These are phyloP conservation scores for Sporothrix globosa DNA, from an alignment of 2,329 filamentous ascomycete species.

Conservation along the genomic window DNA sequence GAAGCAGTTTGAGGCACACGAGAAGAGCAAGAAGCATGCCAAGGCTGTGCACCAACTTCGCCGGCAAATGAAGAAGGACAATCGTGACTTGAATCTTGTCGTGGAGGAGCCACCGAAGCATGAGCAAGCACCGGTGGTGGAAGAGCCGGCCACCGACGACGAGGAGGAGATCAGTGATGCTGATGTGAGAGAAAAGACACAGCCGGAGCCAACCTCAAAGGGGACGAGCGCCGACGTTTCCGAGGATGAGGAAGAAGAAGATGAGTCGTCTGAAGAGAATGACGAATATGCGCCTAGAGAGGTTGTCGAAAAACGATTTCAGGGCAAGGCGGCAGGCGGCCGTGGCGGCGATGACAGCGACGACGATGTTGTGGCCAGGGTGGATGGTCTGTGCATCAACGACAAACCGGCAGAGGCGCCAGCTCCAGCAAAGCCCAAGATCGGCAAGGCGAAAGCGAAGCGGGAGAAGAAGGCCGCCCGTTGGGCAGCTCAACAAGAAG, in stretches of 20 bases:
- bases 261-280: constrained; percentile 32
- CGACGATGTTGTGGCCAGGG: constrained; percentile 64
- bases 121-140: constrained; percentile 4
- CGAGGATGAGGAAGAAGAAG: constrained; percentile 35
- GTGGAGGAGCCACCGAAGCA: constrained; percentile 1
- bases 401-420: constrained; percentile 50
- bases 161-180: constrained; percentile 1
- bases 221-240: not conserved
- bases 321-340: not conserved
- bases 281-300: constrained; percentile 56
- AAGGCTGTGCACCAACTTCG: constrained; percentile 82
- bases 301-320: constrained; percentile 49
- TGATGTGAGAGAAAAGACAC: constrained; percentile 18
- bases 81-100: constrained; percentile 60
- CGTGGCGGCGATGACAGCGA: not conserved
- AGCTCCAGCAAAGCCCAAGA: constrained; percentile 56
- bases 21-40: constrained; percentile 93
- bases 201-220: constrained; percentile 10
- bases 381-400: constrained; percentile 74
- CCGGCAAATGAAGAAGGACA: constrained; percentile 81
- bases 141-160: constrained; percentile 14
- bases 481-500: constrained; percentile 30
- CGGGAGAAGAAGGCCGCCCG: constrained; percentile 35
- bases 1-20: constrained; percentile 86
- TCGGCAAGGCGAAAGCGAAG: constrained; percentile 38